Evolutionary conservation across 305 asterid species (phyloP).

Genomic region (Petunia hybrid): DNA sequence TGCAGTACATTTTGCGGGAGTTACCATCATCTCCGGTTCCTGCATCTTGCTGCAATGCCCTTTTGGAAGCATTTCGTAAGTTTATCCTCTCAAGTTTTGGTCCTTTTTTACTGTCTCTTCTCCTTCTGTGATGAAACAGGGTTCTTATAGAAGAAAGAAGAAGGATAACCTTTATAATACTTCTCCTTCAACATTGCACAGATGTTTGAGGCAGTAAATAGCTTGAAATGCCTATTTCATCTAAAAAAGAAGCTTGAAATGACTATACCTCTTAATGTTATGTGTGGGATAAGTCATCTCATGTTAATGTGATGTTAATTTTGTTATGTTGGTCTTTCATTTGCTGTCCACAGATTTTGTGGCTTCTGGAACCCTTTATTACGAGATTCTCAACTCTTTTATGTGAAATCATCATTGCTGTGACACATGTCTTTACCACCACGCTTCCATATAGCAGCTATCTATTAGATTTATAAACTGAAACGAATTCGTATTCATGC

Average conservation of each 20-base stretch:
- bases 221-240: background rate
- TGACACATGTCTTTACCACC: background rate
- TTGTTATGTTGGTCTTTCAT: background rate
- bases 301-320: background rate
- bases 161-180: background rate
- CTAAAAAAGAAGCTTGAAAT: background rate
- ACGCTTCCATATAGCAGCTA: background rate
- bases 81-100: constrained; percentile 31
- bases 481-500: background rate
- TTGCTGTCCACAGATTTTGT: background rate
- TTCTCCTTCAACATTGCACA: background rate
- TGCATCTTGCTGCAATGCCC: constrained; percentile 99
- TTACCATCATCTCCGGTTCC: constrained; percentile 99
- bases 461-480: constrained; percentile 10
- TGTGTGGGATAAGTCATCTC: background rate
- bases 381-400: constrained; percentile 20
- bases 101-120: constrained; percentile 29
- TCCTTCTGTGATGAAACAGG: background rate
- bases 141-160: constrained; percentile 23
- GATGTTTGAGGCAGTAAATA: background rate
- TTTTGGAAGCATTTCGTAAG: constrained; percentile 95
- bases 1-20: constrained; percentile 95
- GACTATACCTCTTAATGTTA: background rate
- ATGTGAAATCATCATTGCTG: constrained; percentile 5
- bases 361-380: background rate